Conservation (phyloP, 371 early-diverging fungal species). For the Batrachochytrium dendrobatidis region DNA sequence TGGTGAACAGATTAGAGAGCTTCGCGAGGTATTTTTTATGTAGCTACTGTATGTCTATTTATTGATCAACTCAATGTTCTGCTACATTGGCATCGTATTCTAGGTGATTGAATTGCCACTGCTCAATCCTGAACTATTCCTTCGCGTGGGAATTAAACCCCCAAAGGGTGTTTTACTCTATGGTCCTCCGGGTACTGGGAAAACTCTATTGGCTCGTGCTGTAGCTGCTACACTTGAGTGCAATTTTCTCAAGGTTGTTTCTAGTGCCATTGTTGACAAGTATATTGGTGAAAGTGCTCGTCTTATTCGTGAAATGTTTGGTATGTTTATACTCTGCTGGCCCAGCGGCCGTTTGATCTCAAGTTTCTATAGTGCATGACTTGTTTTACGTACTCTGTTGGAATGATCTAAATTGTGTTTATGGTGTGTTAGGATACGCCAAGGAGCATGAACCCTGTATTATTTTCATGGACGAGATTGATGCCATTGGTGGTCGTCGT, state of each 20-base stretch:
- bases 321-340: constrained; percentile 31
- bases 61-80: not conserved
- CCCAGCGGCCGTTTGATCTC: not conserved
- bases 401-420: not conserved
- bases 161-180: constrained; percentile 98
- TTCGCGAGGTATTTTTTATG: constrained; percentile 73
- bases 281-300: constrained; percentile 98
- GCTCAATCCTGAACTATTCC: constrained; percentile 98
- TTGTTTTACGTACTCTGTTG: constrained; percentile 2
- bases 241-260: constrained; percentile 96
- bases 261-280: constrained; percentile 98
- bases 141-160: constrained; percentile 97
- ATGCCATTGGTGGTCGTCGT: constrained; percentile 99
- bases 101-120: constrained; percentile 97
- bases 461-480: constrained; percentile 99
- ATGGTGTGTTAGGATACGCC: constrained; percentile 71
- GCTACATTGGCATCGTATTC: not conserved
- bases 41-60: constrained; percentile 2
- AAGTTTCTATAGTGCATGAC: not conserved
- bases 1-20: constrained; percentile 94
- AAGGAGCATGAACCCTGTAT: constrained; percentile 99
- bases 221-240: constrained; percentile 96
- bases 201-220: constrained; percentile 86
- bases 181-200: constrained; percentile 93
- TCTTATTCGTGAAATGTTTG: constrained; percentile 98